phyloP scores from a whole-genome alignment of 2,329 filamentous ascomycete species.

The Neofusicoccum parvum region DNA sequence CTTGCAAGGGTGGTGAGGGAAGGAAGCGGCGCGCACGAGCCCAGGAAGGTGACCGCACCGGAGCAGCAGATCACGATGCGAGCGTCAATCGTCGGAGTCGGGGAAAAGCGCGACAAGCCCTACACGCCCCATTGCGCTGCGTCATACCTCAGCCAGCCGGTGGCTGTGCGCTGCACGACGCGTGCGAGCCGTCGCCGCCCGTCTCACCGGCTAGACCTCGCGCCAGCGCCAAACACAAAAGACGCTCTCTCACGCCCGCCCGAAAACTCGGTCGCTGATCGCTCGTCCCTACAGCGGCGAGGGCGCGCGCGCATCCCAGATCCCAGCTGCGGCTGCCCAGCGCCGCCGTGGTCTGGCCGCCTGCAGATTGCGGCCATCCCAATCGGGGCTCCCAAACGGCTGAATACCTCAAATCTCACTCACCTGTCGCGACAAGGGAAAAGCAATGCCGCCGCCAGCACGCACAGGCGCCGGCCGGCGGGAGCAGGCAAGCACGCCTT shows the following conservation, averaged over 20 bases:
- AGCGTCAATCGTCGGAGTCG: conserved; percentile 19
- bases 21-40: conserved; percentile 18
- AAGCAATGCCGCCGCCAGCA: neutral
- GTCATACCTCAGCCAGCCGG: conserved; percentile 8
- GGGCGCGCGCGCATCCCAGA: conserved; percentile 1
- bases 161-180: conserved; percentile 17
- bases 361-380: conserved; percentile 14
- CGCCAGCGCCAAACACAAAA: neutral
- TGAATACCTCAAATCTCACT: conserved; percentile 7
- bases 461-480: neutral
- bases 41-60: conserved; percentile 18
- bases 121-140: conserved; percentile 18
- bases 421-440: conserved; percentile 3
- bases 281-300: conserved; percentile 21
- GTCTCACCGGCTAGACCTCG: neutral
- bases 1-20: conserved; percentile 19
- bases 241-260: conserved; percentile 28
- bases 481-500: neutral
- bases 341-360: conserved; percentile 6
- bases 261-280: conserved; percentile 30
- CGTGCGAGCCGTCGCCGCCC: conserved; percentile 4
- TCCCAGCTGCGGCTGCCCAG: conserved; percentile 13
- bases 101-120: conserved; percentile 15
- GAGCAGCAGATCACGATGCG: conserved; percentile 18
- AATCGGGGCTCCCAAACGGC: neutral